Percentiles rank a stretch among this genome's conserved stretches.
Evolutionary conservation across 192 early-diverging fungal genomes (phyloP).

Genomic region (Rhizophagus clarus): DNA sequence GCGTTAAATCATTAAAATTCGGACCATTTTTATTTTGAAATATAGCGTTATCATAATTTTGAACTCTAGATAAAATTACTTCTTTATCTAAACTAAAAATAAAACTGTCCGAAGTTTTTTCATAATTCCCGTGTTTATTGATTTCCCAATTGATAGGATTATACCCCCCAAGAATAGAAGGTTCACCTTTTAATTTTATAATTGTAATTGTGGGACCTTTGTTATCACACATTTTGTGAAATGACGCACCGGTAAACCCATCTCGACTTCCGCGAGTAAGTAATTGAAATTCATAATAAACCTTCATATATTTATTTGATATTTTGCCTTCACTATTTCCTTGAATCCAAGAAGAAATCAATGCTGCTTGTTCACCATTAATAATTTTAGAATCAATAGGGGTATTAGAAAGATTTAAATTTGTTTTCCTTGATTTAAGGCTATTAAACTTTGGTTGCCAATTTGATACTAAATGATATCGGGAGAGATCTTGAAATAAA

Average conservation of each 20-base stretch:
- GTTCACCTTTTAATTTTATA: conserved; percentile 11
- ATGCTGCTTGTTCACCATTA: neutral
- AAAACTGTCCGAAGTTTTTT: neutral
- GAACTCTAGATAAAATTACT: neutral
- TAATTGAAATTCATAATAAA: neutral
- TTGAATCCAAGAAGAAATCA: neutral
- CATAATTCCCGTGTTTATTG: neutral
- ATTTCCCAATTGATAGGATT: neutral
- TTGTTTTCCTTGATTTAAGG: too few species aligned
- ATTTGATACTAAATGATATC: neutral
- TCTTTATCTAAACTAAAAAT: neutral
- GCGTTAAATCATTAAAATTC: neutral
- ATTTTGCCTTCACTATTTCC: neutral
- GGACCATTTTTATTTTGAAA: neutral
- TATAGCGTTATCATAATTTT: neutral
- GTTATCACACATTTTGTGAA: conserved; percentile 29
- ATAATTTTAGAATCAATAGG: neutral
- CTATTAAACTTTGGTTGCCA: neutral
- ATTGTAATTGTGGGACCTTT: conserved; percentile 27
- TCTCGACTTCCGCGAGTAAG: neutral
- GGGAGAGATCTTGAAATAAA: neutral
- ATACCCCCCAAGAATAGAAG: neutral
- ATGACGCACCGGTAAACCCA: neutral
- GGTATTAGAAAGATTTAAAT: neutral
- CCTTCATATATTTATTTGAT: neutral